Percentiles rank a stretch among this genome's conserved stretches.
Evolutionary conservation across 73 alveolate species (phyloP).

Genomic region (Paramecium primaurelia): DNA sequence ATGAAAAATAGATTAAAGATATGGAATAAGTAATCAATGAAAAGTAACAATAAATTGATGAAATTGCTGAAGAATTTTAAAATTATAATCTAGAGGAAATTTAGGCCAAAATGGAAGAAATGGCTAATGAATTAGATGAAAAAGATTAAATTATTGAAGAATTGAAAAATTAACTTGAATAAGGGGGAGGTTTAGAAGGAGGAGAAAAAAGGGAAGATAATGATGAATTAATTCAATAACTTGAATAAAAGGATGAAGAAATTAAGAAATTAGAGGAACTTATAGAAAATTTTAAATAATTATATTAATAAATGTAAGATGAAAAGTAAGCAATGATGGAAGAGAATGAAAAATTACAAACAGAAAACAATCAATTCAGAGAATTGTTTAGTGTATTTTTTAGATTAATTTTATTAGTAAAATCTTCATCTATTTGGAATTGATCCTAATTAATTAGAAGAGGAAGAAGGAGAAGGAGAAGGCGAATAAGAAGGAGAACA

Average conservation of each 20-base stretch:
- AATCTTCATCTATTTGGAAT: slow-evolving; percentile 33
- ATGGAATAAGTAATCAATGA: slow-evolving; percentile 1
- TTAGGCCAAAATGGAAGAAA: slow-evolving; percentile 44
- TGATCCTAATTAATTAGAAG: slow-evolving; percentile 44
- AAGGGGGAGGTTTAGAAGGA: neutral
- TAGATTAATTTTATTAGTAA: neutral
- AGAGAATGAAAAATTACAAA: slow-evolving; percentile 23
- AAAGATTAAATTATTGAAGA: slow-evolving; percentile 25
- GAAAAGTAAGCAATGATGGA: slow-evolving; percentile 45
- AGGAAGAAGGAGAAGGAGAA: neutral
- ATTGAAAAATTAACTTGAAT: neutral
- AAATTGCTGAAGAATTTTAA: slow-evolving; percentile 23
- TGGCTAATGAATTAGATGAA: neutral
- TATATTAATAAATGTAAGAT: slow-evolving; percentile 37
- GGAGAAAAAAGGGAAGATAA: neutral
- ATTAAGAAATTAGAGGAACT: slow-evolving; percentile 14
- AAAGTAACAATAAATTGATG: slow-evolving; percentile 4
- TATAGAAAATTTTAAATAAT: slow-evolving; percentile 37
- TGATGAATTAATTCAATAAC: neutral
- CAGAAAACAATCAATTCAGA: slow-evolving; percentile 28
- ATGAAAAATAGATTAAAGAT: neutral
- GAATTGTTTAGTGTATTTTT: slow-evolving; percentile 12
- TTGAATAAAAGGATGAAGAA: slow-evolving; percentile 3
- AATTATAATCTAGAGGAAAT: slow-evolving; percentile 16
- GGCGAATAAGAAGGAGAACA: neutral